Evolutionary conservation across 1,284 basidiomycete species (phyloP), one percentile per base, ranked within the genome.

Genomic region (Paramarasmius palmivorus): DNA sequence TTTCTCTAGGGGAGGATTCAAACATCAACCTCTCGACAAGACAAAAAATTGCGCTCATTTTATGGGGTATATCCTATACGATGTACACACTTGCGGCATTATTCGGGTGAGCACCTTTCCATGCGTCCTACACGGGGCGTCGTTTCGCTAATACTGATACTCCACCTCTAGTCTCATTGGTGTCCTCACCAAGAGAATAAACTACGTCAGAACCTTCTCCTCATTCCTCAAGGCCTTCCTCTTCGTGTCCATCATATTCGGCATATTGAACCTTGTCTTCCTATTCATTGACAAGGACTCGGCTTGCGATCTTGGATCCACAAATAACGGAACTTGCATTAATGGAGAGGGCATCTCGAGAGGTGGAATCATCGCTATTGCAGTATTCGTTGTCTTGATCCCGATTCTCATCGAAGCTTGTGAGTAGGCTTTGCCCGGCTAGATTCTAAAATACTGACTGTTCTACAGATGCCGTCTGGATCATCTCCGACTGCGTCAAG

Each of bases 391-490:
- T 19, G 40, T 52, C 4, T 3, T 56, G 17, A 32, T 56, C 9
- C 55, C 55, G 23, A 42, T 56, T 35, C 41, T 53, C 23, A 50
- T 56, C 17, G n/a, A 38, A 40, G 50, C 51, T 17, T 56, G 55
- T 56, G 36, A 15, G 55, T 53, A 19, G 14, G 39, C 40, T 19
- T 49, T 29, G n/a, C 12, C 20, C 7, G 29, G 37, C 4, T 19
- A n/a, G n/a, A n/a, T n/a, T n/a, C n/a, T n/a, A n/a, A n/a, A n/a
- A n/a, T n/a, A n/a, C n/a, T n/a, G n/a, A n/a, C n/a, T n/a, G n/a
- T n/a, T n/a, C n/a, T 32, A 4, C 25, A 46, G 44, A 46, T 32
- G 44, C 44, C n/a, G 25, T 23, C 25, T 46, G 44, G 44, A 46
- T 46, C 7, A 46, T 46, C 25, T 46, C 44, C 19, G 44, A 46